Evolutionary conservation across 192 early-diverging fungal species (phyloP), one percentile per base, ranked within the genome.

Genomic region (Coemansia sp.): DNA sequence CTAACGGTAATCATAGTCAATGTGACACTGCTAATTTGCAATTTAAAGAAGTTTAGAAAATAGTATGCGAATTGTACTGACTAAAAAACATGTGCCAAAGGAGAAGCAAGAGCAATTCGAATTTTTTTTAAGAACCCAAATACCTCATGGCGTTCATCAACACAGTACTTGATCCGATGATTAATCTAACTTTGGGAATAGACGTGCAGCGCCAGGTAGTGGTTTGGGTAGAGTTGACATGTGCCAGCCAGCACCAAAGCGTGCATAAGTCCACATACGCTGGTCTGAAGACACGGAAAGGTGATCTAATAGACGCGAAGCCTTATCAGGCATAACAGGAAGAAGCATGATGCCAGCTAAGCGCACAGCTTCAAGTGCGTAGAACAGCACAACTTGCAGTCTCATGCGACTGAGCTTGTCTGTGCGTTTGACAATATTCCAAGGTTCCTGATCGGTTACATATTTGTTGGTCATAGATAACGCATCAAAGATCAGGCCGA

Each of bases 301-400:
- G 18, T 79, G 76, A 58, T 90, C 83, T 60, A 98, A 71, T 48
- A 98, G 71, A 48, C 64, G 60, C 1, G 59, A 62, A 47, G 87
- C 82, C 69, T 93, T 95, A 1, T 73, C 71, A 7, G 96, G 96
- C 88, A 97, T 93, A 19, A 95, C 84, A 6, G 93, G 92, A 65
- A 90, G 88, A 49, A 97, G 73, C 38, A 95, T 66, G 27, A 96
- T 77, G 14, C 80, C 88, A 3, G 88, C 82, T 24, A 93, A 53
- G 9, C 95, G 85, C 26, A 86, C 83, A 0, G 92, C 82, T 71
- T 96, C 94, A 38, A 90, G 74, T 5, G 90, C 75, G 55, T 88
- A 84, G 80, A 87, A 92, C 27, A 98, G 72, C 0, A 89, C 83
- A 18, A 71, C 79, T 19, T 88, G 82, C 18, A 95, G 54, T 32